Conservation (phyloP, 805 yeast species). For the Metschnikowia anglica region DNA sequence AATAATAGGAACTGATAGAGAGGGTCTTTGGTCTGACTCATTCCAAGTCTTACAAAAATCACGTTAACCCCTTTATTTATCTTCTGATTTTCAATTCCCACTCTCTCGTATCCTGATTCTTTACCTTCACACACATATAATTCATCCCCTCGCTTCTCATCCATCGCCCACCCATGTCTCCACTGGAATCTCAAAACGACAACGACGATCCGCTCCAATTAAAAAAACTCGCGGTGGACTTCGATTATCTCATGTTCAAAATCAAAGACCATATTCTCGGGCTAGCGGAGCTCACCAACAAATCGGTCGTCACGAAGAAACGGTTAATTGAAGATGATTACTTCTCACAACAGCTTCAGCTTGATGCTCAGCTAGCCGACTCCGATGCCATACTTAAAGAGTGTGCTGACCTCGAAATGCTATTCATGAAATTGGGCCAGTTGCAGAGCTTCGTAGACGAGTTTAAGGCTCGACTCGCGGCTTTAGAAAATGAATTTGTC, state of each 20-base stretch:
- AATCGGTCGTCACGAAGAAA: constrained; percentile 34
- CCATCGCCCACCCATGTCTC: too few relatives aligned
- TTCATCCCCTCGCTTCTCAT: too few relatives aligned
- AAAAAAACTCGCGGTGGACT: constrained; percentile 56
- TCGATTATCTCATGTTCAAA: constrained; percentile 63
- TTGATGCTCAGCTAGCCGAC: constrained; percentile 42
- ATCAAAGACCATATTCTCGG: constrained; percentile 55
- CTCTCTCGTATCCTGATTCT: too few relatives aligned
- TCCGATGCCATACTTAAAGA: constrained; percentile 40
- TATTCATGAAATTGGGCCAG: constrained; percentile 54
- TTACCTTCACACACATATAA: too few relatives aligned
- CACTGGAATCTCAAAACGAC: background rate
- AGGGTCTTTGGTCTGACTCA: too few relatives aligned
- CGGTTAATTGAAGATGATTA: constrained; percentile 24
- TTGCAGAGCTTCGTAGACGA: constrained; percentile 35
- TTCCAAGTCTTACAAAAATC: too few relatives aligned
- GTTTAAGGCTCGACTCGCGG: constrained; percentile 22
- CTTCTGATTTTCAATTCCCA: too few relatives aligned
- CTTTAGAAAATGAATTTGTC: constrained; percentile 19
- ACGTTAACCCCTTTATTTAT: too few relatives aligned
- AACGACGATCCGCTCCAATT: constrained; percentile 62
- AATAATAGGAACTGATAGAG: too few relatives aligned
- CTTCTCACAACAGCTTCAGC: constrained; percentile 21
- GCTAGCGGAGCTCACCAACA: constrained; percentile 42
- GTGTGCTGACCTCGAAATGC: constrained; percentile 52